phyloP scores from a whole-genome alignment of 805 yeast species.

The Jamesozyma rosinii region DNA sequence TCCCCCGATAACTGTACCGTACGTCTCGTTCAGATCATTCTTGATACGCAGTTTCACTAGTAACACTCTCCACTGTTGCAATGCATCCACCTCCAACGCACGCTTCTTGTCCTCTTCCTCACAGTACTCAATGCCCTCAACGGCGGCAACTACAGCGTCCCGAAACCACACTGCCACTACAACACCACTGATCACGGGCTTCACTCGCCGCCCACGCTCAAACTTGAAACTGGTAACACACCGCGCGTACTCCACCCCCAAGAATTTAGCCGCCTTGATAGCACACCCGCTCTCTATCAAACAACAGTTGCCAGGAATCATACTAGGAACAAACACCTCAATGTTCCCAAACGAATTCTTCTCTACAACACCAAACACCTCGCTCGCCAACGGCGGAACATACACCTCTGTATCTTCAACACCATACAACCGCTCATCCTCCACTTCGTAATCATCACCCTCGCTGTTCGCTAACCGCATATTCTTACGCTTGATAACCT shows the following conservation, averaged over 20 bases:
- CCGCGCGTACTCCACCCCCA: constrained; percentile 71
- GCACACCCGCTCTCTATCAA: constrained; percentile 48
- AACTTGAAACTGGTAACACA: constrained; percentile 87
- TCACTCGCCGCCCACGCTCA: constrained; percentile 38
- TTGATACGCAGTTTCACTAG: constrained; percentile 29
- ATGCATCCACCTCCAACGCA: constrained; percentile 40
- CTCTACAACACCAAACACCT: constrained; percentile 51
- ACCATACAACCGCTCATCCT: constrained; percentile 64
- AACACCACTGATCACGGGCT: constrained; percentile 65
- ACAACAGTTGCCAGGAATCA: constrained; percentile 77
- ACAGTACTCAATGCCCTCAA: constrained; percentile 23
- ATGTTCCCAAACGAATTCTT: constrained; percentile 77
- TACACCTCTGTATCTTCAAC: constrained; percentile 68
- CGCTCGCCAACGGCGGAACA: constrained; percentile 52
- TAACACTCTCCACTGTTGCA: constrained; percentile 30
- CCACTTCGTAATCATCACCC: constrained; percentile 43
- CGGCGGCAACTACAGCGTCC: constrained; percentile 27
- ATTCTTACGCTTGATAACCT: constrained; percentile 33
- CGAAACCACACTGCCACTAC: constrained; percentile 53
- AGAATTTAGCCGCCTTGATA: constrained; percentile 58
- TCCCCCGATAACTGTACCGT: constrained; percentile 31
- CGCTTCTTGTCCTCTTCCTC: constrained; percentile 34
- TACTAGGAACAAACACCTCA: constrained; percentile 64
- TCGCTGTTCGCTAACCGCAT: constrained; percentile 36
- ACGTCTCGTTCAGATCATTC: constrained; percentile 36